These are phyloP conservation scores for Pseudopithomyces maydicus DNA, from an alignment of 2,329 filamentous ascomycete species.

Conservation along the genomic window DNA sequence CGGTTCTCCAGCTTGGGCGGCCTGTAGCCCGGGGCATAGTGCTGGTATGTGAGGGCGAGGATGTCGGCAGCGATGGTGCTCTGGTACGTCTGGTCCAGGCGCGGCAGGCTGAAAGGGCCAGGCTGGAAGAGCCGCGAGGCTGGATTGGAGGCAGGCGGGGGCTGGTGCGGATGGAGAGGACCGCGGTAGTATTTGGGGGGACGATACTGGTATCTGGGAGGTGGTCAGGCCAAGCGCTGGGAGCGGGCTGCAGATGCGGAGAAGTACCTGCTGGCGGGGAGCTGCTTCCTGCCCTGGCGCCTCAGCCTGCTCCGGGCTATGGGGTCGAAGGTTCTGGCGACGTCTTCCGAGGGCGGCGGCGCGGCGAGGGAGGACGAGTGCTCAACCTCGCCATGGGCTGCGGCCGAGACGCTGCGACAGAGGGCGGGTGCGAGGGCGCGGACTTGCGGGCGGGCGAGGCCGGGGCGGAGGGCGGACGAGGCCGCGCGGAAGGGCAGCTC, in stretches of 20 bases:
- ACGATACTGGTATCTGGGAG: slow-evolving; percentile 84
- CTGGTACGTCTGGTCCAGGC: slow-evolving; percentile 88
- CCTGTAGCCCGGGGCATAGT: slow-evolving; percentile 78
- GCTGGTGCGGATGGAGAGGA: slow-evolving; percentile 89
- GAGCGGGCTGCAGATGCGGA: not conserved
- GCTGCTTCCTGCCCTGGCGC: slow-evolving; percentile 46
- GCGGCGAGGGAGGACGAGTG: slow-evolving; percentile 51
- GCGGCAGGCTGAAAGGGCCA: slow-evolving; percentile 86
- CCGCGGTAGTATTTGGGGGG: slow-evolving; percentile 94
- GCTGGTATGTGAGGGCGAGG: slow-evolving; percentile 85
- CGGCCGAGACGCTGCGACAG: slow-evolving; percentile 55
- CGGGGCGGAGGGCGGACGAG: slow-evolving; percentile 28
- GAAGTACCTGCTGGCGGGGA: slow-evolving; percentile 60
- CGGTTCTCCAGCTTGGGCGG: slow-evolving; percentile 64
- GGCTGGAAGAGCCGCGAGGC: slow-evolving; percentile 86
- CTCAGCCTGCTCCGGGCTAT: slow-evolving; percentile 52
- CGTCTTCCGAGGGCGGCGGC: slow-evolving; percentile 45
- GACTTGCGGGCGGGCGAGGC: slow-evolving; percentile 29
- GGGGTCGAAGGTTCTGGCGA: slow-evolving; percentile 55
- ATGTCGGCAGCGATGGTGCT: slow-evolving; percentile 85
- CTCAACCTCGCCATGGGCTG: slow-evolving; percentile 54
- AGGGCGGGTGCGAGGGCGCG: slow-evolving; percentile 25
- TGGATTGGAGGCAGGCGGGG: slow-evolving; percentile 83
- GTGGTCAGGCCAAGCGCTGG: slow-evolving; percentile 2
- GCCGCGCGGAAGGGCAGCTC: slow-evolving; percentile 40